phyloP scores from a whole-genome alignment of 208 protist genomes.

The Leishmania amazonensis region DNA sequence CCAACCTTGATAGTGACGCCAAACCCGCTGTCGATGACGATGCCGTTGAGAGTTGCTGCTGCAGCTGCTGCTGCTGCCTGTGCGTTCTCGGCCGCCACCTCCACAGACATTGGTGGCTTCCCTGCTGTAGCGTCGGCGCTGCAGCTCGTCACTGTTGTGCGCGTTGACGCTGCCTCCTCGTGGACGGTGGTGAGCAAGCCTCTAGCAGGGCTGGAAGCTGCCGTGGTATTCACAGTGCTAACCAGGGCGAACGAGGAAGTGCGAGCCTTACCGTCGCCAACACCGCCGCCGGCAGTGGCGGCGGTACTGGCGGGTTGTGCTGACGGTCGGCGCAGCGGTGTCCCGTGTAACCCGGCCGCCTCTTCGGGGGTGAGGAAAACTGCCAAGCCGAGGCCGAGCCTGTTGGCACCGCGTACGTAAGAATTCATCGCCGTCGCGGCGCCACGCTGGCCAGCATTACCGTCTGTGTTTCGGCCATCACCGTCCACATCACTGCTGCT shows the following conservation, averaged over 20 bases:
- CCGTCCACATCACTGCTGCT: background rate
- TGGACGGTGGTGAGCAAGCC: background rate
- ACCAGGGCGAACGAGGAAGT: no score
- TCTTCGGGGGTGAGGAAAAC: conserved; percentile 9
- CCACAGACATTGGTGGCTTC: background rate
- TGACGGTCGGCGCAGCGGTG: background rate
- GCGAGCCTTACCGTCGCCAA: background rate
- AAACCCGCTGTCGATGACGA: conserved; percentile 23
- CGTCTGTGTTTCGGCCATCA: background rate
- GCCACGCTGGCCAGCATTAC: background rate
- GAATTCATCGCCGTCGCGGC: background rate
- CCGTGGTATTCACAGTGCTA: background rate
- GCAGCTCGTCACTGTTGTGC: background rate
- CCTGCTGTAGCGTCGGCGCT: background rate
- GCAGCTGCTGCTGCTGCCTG: conserved; percentile 6
- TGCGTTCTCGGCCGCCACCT: background rate
- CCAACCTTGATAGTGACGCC: conserved; percentile 38
- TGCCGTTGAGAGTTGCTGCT: conserved; percentile 6
- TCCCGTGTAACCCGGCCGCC: background rate
- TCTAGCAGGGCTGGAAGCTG: background rate
- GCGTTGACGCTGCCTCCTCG: background rate
- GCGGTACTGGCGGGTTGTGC: background rate
- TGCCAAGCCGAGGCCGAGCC: background rate
- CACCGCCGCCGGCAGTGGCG: background rate
- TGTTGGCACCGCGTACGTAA: background rate